Evolutionary conservation across 306 rosid genomes (phyloP).

Genomic region (Prunus salicina): DNA sequence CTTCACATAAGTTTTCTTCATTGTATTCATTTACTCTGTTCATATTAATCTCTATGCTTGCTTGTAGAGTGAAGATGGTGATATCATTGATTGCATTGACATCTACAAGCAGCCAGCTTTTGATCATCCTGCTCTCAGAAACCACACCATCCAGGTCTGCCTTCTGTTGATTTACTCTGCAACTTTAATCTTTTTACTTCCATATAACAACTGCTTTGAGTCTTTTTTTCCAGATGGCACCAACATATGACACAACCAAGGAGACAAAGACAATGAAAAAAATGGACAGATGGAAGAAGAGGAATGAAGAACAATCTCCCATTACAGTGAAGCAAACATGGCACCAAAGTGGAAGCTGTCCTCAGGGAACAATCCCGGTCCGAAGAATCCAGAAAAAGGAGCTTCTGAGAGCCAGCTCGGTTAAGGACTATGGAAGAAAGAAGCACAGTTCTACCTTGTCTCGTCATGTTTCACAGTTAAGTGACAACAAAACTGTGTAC

Average conservation of each 20-base stretch:
- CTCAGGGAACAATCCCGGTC: constrained; percentile 56
- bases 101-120: constrained; percentile 57
- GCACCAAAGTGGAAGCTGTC: constrained; percentile 67
- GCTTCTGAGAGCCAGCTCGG: constrained; percentile 33
- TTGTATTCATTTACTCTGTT: not conserved
- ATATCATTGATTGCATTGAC: constrained; percentile 55
- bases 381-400: constrained; percentile 45
- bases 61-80: constrained; percentile 70
- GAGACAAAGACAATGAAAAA: not conserved
- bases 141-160: constrained; percentile 53
- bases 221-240: constrained; percentile 36
- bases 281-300: not conserved
- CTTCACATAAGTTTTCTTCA: not conserved
- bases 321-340: constrained; percentile 42
- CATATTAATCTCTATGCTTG: not conserved
- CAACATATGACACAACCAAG: constrained; percentile 16
- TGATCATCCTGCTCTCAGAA: constrained; percentile 50
- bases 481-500: constrained; percentile 7
- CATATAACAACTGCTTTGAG: not conserved
- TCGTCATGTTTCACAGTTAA: constrained; percentile 8
- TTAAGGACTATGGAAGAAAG: constrained; percentile 30
- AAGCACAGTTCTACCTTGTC: constrained; percentile 25
- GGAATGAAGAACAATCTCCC: not conserved
- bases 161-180: not conserved
- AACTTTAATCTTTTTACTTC: not conserved